A percentile compares a stretch with the other conserved stretches of the same genome.
These are phyloP conservation scores for Cercophora samala DNA, from an alignment of 495 filamentous ascomycete species.

Conservation along the genomic window DNA sequence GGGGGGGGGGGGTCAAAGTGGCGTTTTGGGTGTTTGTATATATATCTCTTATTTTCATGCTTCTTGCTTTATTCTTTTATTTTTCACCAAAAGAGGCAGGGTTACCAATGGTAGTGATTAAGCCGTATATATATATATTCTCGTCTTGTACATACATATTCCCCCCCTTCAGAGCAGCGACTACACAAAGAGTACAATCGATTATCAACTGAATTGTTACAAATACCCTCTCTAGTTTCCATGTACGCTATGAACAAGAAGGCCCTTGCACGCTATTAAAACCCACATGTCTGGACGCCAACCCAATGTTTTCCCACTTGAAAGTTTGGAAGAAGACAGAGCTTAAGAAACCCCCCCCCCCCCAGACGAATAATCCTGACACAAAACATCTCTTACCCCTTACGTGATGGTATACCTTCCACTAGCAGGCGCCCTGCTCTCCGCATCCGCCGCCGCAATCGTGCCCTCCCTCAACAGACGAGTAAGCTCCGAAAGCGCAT, in stretches of 20 bases:
- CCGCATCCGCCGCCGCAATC: conserved; percentile 80
- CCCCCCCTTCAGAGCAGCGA: not conserved
- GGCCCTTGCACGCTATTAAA: too few species aligned
- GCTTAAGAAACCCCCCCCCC: not conserved
- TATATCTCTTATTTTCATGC: not conserved
- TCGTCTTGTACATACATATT: not conserved
- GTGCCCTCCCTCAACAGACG: conserved; percentile 89
- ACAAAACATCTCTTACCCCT: not conserved
- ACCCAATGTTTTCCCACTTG: not conserved
- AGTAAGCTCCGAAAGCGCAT: conserved; percentile 88
- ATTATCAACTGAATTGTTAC: too few species aligned
- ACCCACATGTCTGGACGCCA: not conserved
- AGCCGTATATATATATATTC: too few species aligned
- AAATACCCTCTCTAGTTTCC: not conserved
- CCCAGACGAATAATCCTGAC: not conserved
- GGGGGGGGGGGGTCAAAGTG: too few species aligned
- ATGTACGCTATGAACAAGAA: not conserved
- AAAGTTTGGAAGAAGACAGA: not conserved
- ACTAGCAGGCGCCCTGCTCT: conserved; percentile 71
- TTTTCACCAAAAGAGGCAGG: too few species aligned
- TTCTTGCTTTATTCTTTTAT: too few species aligned
- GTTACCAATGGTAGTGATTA: too few species aligned
- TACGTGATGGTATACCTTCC: conserved; percentile 90
- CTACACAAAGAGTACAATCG: not conserved
- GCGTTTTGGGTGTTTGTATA: not conserved